Percentiles rank a stretch among this genome's conserved stretches.
Evolutionary conservation across 2,329 filamentous ascomycete genomes (phyloP).

Genomic region (Stachybotrys chlorohalonatus): DNA sequence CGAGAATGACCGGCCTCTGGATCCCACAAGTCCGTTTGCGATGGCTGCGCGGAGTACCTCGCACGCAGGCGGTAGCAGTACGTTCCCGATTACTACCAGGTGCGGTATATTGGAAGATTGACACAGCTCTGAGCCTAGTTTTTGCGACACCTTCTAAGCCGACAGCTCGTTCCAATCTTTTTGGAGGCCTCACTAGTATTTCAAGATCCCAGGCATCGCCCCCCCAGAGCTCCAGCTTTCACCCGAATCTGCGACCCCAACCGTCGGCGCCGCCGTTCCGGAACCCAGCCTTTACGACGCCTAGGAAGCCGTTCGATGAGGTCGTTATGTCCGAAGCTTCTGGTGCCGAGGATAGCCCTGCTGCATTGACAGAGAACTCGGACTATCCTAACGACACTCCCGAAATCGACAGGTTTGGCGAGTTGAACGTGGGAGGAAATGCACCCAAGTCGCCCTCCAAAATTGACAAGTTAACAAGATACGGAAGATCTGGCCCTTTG

Average conservation of each 20-base stretch:
- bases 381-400: conserved; percentile 43
- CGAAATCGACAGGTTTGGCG: conserved; percentile 36
- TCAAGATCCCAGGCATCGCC: conserved; percentile 28
- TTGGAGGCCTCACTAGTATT: conserved; percentile 27
- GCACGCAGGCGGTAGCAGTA: conserved; percentile 33
- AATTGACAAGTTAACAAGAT: conserved; percentile 36
- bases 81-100: background rate
- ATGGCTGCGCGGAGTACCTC: conserved; percentile 35
- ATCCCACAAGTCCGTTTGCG: conserved; percentile 53
- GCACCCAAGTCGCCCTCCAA: conserved; percentile 33
- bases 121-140: conserved; percentile 9
- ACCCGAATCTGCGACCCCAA: conserved; percentile 30
- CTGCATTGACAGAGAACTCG: conserved; percentile 45
- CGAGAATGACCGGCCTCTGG: conserved; percentile 46
- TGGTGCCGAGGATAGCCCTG: conserved; percentile 49
- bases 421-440: conserved; percentile 30
- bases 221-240: conserved; percentile 37
- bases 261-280: conserved; percentile 45
- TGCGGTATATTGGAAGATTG: background rate
- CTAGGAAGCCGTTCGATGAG: conserved; percentile 47
- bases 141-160: conserved; percentile 30
- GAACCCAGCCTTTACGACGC: conserved; percentile 57
- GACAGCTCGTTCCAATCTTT: conserved; percentile 22
- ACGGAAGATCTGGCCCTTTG: conserved; percentile 28
- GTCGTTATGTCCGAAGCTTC: conserved; percentile 45